These are phyloP conservation scores for Trichoderma endophyticum DNA, from an alignment of 2,329 filamentous ascomycete species.

Conservation along the genomic window DNA sequence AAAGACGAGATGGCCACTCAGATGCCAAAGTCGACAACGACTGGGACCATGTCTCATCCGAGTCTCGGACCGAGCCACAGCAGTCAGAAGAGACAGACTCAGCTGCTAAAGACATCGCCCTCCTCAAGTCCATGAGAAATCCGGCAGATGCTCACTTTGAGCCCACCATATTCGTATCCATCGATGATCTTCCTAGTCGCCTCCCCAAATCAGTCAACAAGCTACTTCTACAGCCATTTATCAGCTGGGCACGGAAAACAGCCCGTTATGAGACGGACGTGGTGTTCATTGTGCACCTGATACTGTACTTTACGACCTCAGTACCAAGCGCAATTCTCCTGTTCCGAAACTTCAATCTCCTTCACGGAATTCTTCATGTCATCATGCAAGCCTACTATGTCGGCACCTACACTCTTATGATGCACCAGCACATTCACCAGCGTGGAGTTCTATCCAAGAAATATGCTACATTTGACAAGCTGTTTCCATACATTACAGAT, in stretches of 20 bases:
- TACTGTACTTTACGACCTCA: constrained; percentile 68
- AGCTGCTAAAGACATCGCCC: constrained; percentile 27
- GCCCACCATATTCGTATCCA: constrained; percentile 43
- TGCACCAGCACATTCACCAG: constrained; percentile 82
- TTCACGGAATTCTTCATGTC: constrained; percentile 64
- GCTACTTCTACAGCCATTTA: constrained; percentile 58
- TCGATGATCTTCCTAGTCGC: constrained; percentile 39
- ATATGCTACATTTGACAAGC: constrained; percentile 55
- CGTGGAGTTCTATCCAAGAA: constrained; percentile 61
- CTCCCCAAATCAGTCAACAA: constrained; percentile 41
- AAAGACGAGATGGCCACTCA: not conserved
- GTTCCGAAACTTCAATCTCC: constrained; percentile 63
- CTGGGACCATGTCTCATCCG: constrained; percentile 4
- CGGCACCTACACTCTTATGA: constrained; percentile 74
- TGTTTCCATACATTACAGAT: constrained; percentile 71
- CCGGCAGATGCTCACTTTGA: constrained; percentile 41
- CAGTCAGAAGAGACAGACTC: not conserved
- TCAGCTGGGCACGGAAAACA: constrained; percentile 50
- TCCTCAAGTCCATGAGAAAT: constrained; percentile 42
- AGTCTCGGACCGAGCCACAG: not conserved
- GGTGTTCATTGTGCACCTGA: constrained; percentile 72
- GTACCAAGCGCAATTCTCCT: constrained; percentile 66
- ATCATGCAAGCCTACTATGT: constrained; percentile 66
- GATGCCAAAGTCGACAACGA: not conserved
- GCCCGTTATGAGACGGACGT: constrained; percentile 70